These are phyloP conservation scores for Chloranthus sessilifolius DNA, from an alignment of 164 flowering plant species.

Conservation along the genomic window DNA sequence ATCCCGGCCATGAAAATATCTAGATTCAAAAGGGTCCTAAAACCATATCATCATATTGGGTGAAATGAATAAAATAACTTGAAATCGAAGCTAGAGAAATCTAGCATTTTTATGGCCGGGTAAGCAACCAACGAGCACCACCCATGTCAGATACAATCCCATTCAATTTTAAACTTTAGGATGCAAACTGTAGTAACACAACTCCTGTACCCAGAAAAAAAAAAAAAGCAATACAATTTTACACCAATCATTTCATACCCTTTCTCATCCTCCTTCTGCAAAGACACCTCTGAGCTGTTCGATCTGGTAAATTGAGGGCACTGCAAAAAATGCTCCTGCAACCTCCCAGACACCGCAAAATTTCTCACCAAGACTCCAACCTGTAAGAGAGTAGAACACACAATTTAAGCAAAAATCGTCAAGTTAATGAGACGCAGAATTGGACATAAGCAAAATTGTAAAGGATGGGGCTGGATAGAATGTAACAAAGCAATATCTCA, in stretches of 20 bases:
- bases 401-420: neutral
- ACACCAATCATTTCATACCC: conserved; percentile 3
- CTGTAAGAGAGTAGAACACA: conserved; percentile 8
- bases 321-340: conserved; percentile 22
- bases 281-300: conserved; percentile 39
- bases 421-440: neutral
- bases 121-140: no score
- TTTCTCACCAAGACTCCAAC: conserved; percentile 17
- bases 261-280: conserved; percentile 32
- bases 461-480: neutral
- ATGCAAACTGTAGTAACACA: no score
- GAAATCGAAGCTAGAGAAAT: no score
- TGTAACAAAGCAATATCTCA: neutral
- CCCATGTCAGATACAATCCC: no score
- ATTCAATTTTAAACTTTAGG: no score
- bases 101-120: no score
- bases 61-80: no score
- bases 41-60: no score
- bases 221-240: neutral
- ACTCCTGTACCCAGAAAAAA: neutral
- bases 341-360: conserved; percentile 28
- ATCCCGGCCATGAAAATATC: no score
- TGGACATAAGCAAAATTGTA: neutral
- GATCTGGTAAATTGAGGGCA: conserved; percentile 26
- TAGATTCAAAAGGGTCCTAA: no score